These are phyloP conservation scores for Candida dubliniensis DNA, from an alignment of 1,139 yeast genomes.

Conservation along the genomic window DNA sequence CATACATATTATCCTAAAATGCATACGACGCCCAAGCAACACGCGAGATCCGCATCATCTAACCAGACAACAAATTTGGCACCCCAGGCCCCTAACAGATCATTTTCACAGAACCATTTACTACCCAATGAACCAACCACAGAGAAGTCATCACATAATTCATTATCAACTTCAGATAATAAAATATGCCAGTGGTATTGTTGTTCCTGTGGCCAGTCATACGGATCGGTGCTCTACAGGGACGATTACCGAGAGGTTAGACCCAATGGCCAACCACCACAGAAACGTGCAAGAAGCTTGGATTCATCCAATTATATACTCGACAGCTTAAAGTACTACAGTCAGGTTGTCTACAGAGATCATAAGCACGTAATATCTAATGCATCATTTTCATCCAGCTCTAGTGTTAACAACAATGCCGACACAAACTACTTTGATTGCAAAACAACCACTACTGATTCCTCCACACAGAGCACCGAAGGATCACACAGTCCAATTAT, in stretches of 20 bases:
- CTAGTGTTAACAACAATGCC: not conserved
- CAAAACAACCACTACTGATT: conserved; percentile 1
- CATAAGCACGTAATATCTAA: conserved; percentile 11
- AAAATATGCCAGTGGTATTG: conserved; percentile 55
- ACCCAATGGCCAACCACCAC: conserved; percentile 3
- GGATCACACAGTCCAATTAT: conserved; percentile 4
- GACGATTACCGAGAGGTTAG: conserved; percentile 12
- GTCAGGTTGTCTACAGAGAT: conserved; percentile 28
- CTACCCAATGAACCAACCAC: not conserved
- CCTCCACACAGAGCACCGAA: not conserved
- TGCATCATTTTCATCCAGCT: not conserved
- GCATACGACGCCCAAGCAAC: not conserved
- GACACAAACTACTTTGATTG: conserved; percentile 8
- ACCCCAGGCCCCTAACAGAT: not conserved
- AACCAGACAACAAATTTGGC: not conserved
- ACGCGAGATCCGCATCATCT: not conserved
- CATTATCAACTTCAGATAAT: conserved; percentile 20
- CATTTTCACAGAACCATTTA: not conserved
- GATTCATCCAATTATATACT: conserved; percentile 11
- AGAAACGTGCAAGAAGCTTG: conserved; percentile 1
- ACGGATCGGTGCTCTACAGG: conserved; percentile 41
- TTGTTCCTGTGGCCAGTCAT: conserved; percentile 53
- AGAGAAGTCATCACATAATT: not conserved
- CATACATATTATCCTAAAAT: too few relatives aligned
- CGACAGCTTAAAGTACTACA: conserved; percentile 28